These are phyloP conservation scores for Boletus reticulatus DNA, from an alignment of 768 basidiomycete species.

Conservation along the genomic window DNA sequence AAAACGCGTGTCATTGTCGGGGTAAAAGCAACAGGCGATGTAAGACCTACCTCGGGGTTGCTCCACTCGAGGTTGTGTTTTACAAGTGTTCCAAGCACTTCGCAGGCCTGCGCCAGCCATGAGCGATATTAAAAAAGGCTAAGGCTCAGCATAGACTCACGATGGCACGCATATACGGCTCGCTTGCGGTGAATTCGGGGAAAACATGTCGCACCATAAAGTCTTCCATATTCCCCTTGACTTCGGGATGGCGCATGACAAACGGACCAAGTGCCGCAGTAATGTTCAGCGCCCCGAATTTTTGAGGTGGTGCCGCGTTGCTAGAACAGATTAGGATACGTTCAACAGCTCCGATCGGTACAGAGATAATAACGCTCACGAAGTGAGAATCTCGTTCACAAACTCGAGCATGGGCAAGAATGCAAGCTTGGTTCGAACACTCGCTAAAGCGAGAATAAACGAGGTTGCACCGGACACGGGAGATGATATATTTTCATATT, in stretches of 20 bases:
- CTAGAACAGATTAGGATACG: constrained; percentile 22
- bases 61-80: constrained; percentile 68
- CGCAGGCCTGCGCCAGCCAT: constrained; percentile 57
- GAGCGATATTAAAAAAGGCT: neutral
- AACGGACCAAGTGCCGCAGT: constrained; percentile 70
- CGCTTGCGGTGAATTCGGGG: constrained; percentile 61
- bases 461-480: constrained; percentile 77
- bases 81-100: constrained; percentile 73
- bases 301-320: constrained; percentile 57
- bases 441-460: constrained; percentile 75
- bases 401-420: constrained; percentile 80
- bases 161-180: constrained; percentile 76
- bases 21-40: neutral
- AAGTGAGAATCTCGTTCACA: constrained; percentile 69
- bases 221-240: constrained; percentile 72
- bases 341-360: neutral
- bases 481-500: constrained; percentile 75
- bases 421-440: constrained; percentile 76
- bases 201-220: constrained; percentile 74
- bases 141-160: constrained; percentile 41
- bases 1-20: neutral
- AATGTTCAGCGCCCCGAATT: constrained; percentile 86
- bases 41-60: constrained; percentile 50
- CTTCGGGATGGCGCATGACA: constrained; percentile 83
- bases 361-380: constrained; percentile 39